Conservation (phyloP, 352 stramenopile genomes). For the Globisporangium echinulatum region DNA sequence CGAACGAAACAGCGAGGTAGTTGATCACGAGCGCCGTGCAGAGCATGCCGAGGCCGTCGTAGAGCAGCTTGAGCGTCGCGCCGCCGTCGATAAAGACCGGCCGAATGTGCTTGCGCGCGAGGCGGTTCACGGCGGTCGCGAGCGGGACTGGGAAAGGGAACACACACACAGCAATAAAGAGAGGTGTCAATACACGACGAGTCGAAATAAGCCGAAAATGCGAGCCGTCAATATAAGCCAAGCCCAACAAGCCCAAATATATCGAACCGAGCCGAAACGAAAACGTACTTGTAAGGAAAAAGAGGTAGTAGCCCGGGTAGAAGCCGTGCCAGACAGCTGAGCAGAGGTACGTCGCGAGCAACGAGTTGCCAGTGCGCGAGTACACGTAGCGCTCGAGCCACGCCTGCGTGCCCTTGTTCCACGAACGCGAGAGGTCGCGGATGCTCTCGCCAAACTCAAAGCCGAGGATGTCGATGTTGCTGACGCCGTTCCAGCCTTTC, state of each 20-base stretch:
- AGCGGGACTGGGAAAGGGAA: slow-evolving; percentile 29
- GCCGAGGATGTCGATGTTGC: slow-evolving; percentile 94
- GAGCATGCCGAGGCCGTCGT: slow-evolving; percentile 50
- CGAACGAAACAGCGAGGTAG: slow-evolving; percentile 69
- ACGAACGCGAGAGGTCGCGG: slow-evolving; percentile 83
- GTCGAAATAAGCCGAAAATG: not conserved
- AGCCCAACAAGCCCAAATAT: not conserved
- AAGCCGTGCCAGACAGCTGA: slow-evolving; percentile 98
- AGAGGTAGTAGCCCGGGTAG: slow-evolving; percentile 97
- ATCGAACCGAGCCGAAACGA: no score
- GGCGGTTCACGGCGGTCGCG: slow-evolving; percentile 60
- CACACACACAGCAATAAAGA: no score
- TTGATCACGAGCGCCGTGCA: slow-evolving; percentile 59
- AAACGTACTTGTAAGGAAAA: slow-evolving; percentile 79
- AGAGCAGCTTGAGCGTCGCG: slow-evolving; percentile 36
- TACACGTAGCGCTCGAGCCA: slow-evolving; percentile 98
- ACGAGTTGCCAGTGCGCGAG: slow-evolving; percentile 90
- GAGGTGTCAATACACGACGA: not conserved
- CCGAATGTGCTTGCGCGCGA: slow-evolving; percentile 45
- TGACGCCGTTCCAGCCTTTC: slow-evolving; percentile 90
- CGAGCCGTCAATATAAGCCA: not conserved
- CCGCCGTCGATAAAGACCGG: slow-evolving; percentile 34
- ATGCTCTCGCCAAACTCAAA: slow-evolving; percentile 93
- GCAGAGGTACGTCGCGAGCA: slow-evolving; percentile 92
- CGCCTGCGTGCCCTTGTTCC: slow-evolving; percentile 96